These are phyloP conservation scores for Trifolium dubium DNA, from an alignment of 306 rosid species.

Conservation along the genomic window DNA sequence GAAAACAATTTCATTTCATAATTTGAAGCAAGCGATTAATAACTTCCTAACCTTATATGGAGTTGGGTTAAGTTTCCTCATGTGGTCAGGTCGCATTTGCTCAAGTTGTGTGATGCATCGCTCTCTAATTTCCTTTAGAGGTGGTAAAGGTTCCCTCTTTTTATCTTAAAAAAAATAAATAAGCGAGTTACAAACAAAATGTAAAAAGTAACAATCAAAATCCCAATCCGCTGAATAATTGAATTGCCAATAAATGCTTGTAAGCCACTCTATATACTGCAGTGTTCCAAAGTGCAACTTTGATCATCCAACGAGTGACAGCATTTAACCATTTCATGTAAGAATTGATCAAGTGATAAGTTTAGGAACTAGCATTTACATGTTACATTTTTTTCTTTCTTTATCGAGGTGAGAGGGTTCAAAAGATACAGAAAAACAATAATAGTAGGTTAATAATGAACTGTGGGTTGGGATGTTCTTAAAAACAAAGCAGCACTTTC, in stretches of 20 bases:
- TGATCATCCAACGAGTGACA: background rate
- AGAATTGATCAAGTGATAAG: slow-evolving; percentile 18
- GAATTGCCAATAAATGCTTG: slow-evolving; percentile 9
- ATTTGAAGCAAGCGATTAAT: background rate
- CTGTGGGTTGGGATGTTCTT: slow-evolving; percentile 9
- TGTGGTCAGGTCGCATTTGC: slow-evolving; percentile 94
- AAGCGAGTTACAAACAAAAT: slow-evolving; percentile 29
- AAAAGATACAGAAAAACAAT: slow-evolving; percentile 11
- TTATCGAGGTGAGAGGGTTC: background rate
- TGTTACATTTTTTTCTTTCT: background rate
- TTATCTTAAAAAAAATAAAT: slow-evolving; percentile 56
- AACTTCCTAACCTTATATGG: slow-evolving; percentile 77
- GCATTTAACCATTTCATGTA: slow-evolving; percentile 2
- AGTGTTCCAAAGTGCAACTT: background rate
- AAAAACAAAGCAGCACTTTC: slow-evolving; percentile 4
- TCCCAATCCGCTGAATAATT: slow-evolving; percentile 29
- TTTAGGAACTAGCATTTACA: slow-evolving; percentile 20
- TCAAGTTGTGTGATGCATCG: slow-evolving; percentile 85
- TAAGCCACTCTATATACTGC: background rate
- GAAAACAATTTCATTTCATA: background rate
- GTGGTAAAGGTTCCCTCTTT: slow-evolving; percentile 65
- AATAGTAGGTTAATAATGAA: background rate
- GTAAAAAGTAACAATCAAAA: slow-evolving; percentile 8
- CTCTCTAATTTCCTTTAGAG: slow-evolving; percentile 72
- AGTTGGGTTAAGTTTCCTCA: slow-evolving; percentile 97